These are phyloP conservation scores for Monosporascus sp. DNA, from an alignment of 2,329 filamentous ascomycete genomes.

Conservation along the genomic window DNA sequence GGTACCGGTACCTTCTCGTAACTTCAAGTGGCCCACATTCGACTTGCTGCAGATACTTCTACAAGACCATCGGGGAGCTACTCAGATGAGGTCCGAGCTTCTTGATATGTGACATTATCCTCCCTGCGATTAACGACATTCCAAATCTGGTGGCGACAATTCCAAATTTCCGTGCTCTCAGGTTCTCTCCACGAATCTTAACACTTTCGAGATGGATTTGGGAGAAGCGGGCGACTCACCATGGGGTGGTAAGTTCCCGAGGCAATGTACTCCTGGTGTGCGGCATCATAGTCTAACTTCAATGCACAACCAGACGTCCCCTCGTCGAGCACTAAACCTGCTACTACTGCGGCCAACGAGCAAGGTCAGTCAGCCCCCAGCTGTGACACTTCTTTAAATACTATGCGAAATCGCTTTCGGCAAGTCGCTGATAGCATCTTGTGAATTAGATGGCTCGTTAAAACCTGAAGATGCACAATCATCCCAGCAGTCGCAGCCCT, in stretches of 20 bases:
- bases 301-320: conserved; percentile 32
- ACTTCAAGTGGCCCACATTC: no score
- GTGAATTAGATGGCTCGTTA: conserved; percentile 13
- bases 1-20: no score
- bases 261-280: background rate
- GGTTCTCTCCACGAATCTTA: conserved; percentile 3
- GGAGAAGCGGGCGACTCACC: conserved; percentile 40
- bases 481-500: conserved; percentile 25
- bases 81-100: conserved; percentile 2
- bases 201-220: conserved; percentile 34
- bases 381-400: background rate
- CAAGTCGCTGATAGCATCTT: conserved; percentile 8
- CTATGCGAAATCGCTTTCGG: background rate
- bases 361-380: conserved; percentile 16
- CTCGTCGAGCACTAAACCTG: conserved; percentile 29
- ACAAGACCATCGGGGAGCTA: no score
- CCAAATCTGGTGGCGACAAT: conserved; percentile 1
- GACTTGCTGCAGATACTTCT: no score
- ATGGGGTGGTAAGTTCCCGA: conserved; percentile 35
- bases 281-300: background rate
- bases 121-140: background rate
- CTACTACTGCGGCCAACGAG: conserved; percentile 11
- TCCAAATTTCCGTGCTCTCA: background rate
- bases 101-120: background rate
- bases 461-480: conserved; percentile 22